These are phyloP conservation scores for Cylindrotheca fusiformis DNA, from an alignment of 108 stramenopile genomes.

Conservation along the genomic window DNA sequence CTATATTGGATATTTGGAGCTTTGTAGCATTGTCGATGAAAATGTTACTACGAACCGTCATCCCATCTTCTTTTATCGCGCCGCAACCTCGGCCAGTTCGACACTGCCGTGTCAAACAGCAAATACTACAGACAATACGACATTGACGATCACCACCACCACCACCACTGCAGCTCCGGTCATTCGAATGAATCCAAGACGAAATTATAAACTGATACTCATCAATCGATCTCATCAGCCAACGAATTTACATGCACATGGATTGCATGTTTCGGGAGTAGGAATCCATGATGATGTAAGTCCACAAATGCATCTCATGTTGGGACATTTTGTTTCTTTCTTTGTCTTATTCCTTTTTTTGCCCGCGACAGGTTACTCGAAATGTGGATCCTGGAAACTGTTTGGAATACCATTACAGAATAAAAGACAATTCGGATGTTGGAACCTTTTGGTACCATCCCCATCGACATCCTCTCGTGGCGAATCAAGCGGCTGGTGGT, in stretches of 20 bases:
- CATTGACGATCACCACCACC: not conserved
- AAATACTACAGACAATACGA: not conserved
- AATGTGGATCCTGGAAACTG: constrained; percentile 24
- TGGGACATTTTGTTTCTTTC: not conserved
- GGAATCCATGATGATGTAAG: constrained; percentile 17
- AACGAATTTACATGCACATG: constrained; percentile 26
- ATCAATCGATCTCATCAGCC: constrained; percentile 15
- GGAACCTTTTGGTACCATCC: constrained; percentile 46
- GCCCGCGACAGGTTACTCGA: constrained; percentile 21
- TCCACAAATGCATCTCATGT: not conserved
- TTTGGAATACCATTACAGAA: constrained; percentile 25
- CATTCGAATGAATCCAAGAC: constrained; percentile 17
- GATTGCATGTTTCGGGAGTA: constrained; percentile 26
- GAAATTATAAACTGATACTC: constrained; percentile 15
- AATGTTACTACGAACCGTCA: too few species aligned
- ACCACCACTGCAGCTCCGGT: constrained; percentile 1
- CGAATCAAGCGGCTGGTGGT: constrained; percentile 27
- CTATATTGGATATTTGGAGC: not conserved
- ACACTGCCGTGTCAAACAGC: too few species aligned
- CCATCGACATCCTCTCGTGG: constrained; percentile 22
- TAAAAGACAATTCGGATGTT: constrained; percentile 21
- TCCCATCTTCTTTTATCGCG: not conserved
- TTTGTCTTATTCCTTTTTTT: too few species aligned
- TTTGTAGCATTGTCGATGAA: not conserved
- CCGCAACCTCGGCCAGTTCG: not conserved